Percentiles rank a stretch among this genome's conserved stretches.
These are phyloP conservation scores for Backusella sp. DNA, from an alignment of 192 early-diverging fungal genomes.

Conservation along the genomic window DNA sequence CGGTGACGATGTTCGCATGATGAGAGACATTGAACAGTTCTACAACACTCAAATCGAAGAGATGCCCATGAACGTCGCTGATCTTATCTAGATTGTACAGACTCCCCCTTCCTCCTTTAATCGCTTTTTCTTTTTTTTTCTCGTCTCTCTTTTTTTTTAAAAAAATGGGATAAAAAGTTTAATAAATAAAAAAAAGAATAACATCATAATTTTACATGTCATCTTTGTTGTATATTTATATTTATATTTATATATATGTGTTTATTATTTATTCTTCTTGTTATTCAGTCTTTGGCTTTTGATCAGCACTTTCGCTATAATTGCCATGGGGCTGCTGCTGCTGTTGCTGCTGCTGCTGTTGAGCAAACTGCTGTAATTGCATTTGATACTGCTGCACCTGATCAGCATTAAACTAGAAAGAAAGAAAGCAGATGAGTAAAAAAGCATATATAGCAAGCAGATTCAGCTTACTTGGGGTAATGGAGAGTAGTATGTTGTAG, in stretches of 20 bases:
- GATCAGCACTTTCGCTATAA: background rate
- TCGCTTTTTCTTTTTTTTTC: background rate
- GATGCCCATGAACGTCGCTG: conserved; percentile 98
- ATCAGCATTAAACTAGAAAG: conserved; percentile 32
- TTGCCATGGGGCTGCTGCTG: background rate
- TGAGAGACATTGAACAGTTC: conserved; percentile 89
- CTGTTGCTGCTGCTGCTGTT: conserved; percentile 16
- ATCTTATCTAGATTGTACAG: conserved; percentile 62
- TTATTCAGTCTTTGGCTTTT: background rate
- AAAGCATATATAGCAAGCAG: background rate
- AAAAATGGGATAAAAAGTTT: background rate
- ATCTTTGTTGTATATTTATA: background rate
- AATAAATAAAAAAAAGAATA: conserved; percentile 10
- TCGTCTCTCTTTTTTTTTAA: background rate
- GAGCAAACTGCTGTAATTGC: conserved; percentile 37
- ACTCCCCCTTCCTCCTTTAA: background rate
- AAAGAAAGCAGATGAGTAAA: background rate
- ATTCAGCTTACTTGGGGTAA: conserved; percentile 24
- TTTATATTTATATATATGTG: too few relatives aligned
- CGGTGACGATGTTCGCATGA: conserved; percentile 88
- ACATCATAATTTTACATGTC: background rate
- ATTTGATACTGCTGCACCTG: conserved; percentile 43
- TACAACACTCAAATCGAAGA: conserved; percentile 99
- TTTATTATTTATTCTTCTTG: background rate
- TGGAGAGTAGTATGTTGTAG: conserved; percentile 35